A percentile compares a stretch with the other conserved stretches of the same genome.
phyloP scores from a whole-genome alignment of 2,329 filamentous ascomycete genomes.

The Epichloe hybrida region DNA sequence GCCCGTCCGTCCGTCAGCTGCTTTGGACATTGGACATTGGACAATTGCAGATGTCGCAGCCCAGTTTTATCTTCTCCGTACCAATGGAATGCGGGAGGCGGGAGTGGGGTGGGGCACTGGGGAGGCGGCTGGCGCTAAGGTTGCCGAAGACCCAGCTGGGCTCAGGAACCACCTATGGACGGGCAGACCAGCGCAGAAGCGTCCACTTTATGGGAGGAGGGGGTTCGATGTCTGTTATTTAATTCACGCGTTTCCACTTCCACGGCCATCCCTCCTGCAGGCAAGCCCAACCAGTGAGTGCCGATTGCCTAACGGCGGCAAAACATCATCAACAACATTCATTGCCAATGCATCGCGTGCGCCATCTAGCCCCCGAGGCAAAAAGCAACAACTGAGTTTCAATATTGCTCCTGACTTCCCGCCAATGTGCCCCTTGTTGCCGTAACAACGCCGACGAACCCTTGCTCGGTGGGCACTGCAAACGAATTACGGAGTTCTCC shows the following conservation, averaged over 20 bases:
- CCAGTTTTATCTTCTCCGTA: not conserved
- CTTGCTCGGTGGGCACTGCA: not conserved
- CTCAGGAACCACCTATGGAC: no score
- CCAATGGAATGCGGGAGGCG: constrained; percentile 6
- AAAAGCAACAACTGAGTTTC: no score
- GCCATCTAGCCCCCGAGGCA: no score
- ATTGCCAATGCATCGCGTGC: no score
- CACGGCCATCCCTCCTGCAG: no score
- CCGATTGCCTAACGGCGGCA: no score
- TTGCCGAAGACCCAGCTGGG: no score
- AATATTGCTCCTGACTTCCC: no score
- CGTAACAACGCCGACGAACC: not conserved
- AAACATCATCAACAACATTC: no score
- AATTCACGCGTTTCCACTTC: not conserved
- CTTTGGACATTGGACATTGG: not conserved
- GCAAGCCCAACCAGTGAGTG: no score
- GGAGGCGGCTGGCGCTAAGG: not conserved
- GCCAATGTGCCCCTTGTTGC: not conserved
- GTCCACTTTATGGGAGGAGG: not conserved
- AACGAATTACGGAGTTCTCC: no score
- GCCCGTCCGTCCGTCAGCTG: not conserved
- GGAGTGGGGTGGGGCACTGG: not conserved
- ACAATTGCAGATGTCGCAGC: not conserved
- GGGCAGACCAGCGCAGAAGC: not conserved
- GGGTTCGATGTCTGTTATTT: no score